Percentiles rank a stretch among this genome's conserved stretches.
These are phyloP conservation scores for Penicillium coprophilum DNA, from an alignment of 495 filamentous ascomycete genomes.

Conservation along the genomic window DNA sequence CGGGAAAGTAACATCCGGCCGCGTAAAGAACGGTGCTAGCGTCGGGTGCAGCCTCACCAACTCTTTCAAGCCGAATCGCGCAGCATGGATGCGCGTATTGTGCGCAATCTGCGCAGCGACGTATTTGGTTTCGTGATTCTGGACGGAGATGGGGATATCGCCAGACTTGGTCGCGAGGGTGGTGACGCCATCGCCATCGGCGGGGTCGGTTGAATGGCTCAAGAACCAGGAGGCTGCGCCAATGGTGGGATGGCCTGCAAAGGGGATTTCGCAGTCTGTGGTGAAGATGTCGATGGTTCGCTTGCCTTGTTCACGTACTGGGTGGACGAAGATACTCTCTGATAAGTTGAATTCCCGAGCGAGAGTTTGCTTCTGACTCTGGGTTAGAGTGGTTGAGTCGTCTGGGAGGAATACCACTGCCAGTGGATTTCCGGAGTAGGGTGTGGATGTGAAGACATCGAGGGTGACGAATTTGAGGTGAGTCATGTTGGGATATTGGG, in stretches of 20 bases:
- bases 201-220: slow-evolving; percentile 33
- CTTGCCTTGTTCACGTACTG: slow-evolving; percentile 18
- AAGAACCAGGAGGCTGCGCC: slow-evolving; percentile 61
- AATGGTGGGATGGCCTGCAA: slow-evolving; percentile 78
- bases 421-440: slow-evolving; percentile 42
- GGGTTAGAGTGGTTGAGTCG: slow-evolving; percentile 26
- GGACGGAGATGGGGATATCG: slow-evolving; percentile 48
- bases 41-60: slow-evolving; percentile 35
- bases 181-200: slow-evolving; percentile 30
- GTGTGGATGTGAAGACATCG: slow-evolving; percentile 46
- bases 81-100: slow-evolving; percentile 60
- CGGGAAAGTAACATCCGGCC: slow-evolving; percentile 22
- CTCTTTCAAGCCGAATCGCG: slow-evolving; percentile 28
- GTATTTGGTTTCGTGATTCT: slow-evolving; percentile 12
- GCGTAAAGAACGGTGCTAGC: slow-evolving; percentile 25
- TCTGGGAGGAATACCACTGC: slow-evolving; percentile 44
- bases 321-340: slow-evolving; percentile 77
- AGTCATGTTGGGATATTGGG: slow-evolving; percentile 20
- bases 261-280: slow-evolving; percentile 59
- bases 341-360: slow-evolving; percentile 82
- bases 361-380: slow-evolving; percentile 52
- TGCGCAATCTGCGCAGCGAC: slow-evolving; percentile 63
- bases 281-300: slow-evolving; percentile 73
- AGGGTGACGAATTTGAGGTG: slow-evolving; percentile 39
- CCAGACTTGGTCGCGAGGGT: slow-evolving; percentile 64